Percentiles rank a stretch among this genome's conserved stretches.
These are phyloP conservation scores for Tetrapyrgos nigripes DNA, from an alignment of 1,284 basidiomycete species.

Conservation along the genomic window DNA sequence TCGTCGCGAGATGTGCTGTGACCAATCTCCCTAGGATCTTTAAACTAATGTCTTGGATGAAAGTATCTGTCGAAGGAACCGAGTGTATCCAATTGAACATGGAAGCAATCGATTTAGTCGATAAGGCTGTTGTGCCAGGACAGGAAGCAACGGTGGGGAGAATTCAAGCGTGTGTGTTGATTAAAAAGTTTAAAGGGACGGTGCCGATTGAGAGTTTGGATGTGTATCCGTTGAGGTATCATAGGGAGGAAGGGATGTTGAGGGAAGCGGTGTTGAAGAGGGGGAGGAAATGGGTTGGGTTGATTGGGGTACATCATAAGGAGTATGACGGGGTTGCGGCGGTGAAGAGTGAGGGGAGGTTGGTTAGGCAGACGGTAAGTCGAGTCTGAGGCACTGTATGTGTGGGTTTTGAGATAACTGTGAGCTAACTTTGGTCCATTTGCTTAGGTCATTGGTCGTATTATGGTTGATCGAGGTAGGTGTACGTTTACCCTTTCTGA, in stretches of 20 bases:
- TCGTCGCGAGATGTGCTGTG: slow-evolving; percentile 57
- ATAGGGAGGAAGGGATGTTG: slow-evolving; percentile 45
- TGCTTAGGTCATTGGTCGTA: slow-evolving; percentile 46
- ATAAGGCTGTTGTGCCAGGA: slow-evolving; percentile 37
- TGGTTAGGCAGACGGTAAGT: slow-evolving; percentile 53
- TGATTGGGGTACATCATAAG: slow-evolving; percentile 60
- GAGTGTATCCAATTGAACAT: slow-evolving; percentile 39
- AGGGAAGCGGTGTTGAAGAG: slow-evolving; percentile 45
- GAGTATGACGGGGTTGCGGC: slow-evolving; percentile 58
- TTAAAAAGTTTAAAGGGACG: slow-evolving; percentile 52
- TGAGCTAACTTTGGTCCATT: slow-evolving; percentile 7
- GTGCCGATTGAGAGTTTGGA: slow-evolving; percentile 54
- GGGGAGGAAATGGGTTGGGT: slow-evolving; percentile 56
- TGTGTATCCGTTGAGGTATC: slow-evolving; percentile 57
- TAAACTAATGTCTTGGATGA: slow-evolving; percentile 43
- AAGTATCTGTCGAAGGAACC: slow-evolving; percentile 36
- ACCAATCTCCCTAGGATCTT: slow-evolving; percentile 58
- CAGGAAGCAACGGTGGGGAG: slow-evolving; percentile 44
- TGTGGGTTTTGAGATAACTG: slow-evolving; percentile 3
- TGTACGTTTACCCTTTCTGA: slow-evolving; percentile 7
- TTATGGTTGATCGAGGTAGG: slow-evolving; percentile 63
- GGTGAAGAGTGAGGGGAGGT: slow-evolving; percentile 37
- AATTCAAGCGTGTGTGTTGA: slow-evolving; percentile 45
- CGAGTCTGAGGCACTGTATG: background rate
- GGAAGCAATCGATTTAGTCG: slow-evolving; percentile 56